Conservation (phyloP, 2,329 filamentous ascomycete species). For the Penicillium paneum region DNA sequence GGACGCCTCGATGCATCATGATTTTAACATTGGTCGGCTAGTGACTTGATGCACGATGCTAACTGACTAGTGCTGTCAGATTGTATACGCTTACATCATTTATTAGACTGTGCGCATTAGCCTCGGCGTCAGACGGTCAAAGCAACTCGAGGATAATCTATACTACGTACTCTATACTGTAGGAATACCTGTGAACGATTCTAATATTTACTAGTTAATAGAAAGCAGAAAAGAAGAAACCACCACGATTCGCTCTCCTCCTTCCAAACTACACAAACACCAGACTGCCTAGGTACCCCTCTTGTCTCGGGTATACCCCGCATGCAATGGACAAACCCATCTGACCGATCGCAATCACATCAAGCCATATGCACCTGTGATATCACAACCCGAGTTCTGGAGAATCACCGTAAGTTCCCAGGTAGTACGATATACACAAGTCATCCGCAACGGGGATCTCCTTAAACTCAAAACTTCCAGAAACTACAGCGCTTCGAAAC, state of each 20-base stretch:
- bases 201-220: neutral
- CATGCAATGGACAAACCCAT: conserved; percentile 1
- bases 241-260: neutral
- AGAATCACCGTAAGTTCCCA: neutral
- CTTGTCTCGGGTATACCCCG: conserved; percentile 4
- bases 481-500: conserved; percentile 9
- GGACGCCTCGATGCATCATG: conserved; percentile 16
- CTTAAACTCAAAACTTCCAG: conserved; percentile 17
- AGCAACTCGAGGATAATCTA: neutral
- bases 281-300: neutral
- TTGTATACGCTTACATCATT: conserved; percentile 4
- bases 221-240: neutral
- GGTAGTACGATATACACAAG: neutral
- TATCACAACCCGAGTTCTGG: neutral
- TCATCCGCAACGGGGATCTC: conserved; percentile 16
- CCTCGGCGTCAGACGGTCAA: conserved; percentile 5
- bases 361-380: neutral
- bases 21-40: conserved; percentile 9
- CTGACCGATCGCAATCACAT: conserved; percentile 7
- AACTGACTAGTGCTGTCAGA: conserved; percentile 12
- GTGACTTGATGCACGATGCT: conserved; percentile 3
- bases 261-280: neutral
- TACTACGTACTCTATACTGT: too few relatives aligned
- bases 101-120: neutral
- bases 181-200: neutral